A percentile compares a stretch with the other conserved stretches of the same genome.
Evolutionary conservation across 176 grass and related monocot genomes (phyloP).

Genomic region (Carex cristatella): DNA sequence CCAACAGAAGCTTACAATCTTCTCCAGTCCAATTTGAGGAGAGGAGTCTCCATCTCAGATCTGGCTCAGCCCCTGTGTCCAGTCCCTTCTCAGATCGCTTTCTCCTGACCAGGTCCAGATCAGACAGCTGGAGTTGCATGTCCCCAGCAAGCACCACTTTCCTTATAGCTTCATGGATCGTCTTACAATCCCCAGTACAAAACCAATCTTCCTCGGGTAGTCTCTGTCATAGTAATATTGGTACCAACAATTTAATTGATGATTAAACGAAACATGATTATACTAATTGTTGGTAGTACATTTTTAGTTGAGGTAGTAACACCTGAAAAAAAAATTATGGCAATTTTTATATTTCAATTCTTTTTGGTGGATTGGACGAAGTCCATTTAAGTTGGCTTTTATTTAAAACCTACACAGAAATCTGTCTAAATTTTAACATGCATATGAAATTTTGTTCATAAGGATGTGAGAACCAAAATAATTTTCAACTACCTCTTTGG

Average conservation of each 20-base stretch:
- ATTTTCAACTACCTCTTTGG: neutral
- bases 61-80: slow-evolving; percentile 29
- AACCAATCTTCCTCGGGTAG: slow-evolving; percentile 87
- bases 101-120: slow-evolving; percentile 69
- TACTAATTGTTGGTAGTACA: neutral
- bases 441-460: neutral
- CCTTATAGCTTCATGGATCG: slow-evolving; percentile 49
- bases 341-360: neutral
- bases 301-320: neutral
- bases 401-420: neutral
- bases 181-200: slow-evolving; percentile 56
- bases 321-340: neutral
- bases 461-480: neutral
- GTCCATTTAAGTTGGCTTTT: neutral
- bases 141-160: slow-evolving; percentile 43
- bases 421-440: neutral
- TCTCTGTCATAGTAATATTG: slow-evolving; percentile 37
- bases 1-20: slow-evolving; percentile 79
- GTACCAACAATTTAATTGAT: neutral
- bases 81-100: slow-evolving; percentile 56
- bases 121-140: slow-evolving; percentile 29
- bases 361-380: neutral
- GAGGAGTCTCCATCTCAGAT: slow-evolving; percentile 83
- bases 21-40: slow-evolving; percentile 58
- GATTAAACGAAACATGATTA: neutral